These are phyloP conservation scores for Stentor coeruleus DNA, from an alignment of 73 alveolate genomes.

Conservation along the genomic window DNA sequence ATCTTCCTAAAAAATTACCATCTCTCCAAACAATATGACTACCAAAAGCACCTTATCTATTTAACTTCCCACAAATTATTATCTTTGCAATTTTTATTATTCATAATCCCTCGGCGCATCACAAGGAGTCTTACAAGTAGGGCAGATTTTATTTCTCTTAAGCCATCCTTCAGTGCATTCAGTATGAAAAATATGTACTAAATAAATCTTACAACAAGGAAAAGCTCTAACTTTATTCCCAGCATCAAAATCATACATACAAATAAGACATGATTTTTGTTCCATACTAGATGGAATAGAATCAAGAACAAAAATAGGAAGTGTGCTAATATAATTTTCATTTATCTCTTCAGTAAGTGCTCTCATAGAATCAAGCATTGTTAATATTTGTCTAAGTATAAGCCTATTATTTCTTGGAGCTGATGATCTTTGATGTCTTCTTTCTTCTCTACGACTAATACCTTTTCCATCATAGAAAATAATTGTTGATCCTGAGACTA, in stretches of 20 bases:
- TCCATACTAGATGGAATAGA: neutral
- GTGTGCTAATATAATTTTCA: neutral
- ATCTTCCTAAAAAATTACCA: no score
- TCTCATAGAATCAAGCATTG: neutral
- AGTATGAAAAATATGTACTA: slow-evolving; percentile 18
- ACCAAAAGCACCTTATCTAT: no score
- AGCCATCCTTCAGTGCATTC: slow-evolving; percentile 19
- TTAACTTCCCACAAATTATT: no score
- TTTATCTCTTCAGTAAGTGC: neutral
- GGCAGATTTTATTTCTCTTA: neutral
- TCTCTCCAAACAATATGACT: no score
- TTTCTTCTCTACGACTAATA: neutral
- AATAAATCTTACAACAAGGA: slow-evolving; percentile 27
- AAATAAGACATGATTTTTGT: slow-evolving; percentile 15
- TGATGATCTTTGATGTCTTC: neutral
- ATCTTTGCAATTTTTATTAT: no score
- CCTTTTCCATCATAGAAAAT: slow-evolving; percentile 7
- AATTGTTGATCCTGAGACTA: neutral
- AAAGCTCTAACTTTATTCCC: slow-evolving; percentile 35
- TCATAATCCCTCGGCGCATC: neutral
- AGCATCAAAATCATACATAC: slow-evolving; percentile 28
- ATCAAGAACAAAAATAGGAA: neutral
- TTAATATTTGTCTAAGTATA: neutral
- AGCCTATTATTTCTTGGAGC: slow-evolving; percentile 4
- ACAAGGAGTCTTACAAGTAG: slow-evolving; percentile 4